Evolutionary conservation across 2,329 filamentous ascomycete species (phyloP), one percentile per base, ranked within the genome.

Genomic region (Colletotrichum tamarilloi): DNA sequence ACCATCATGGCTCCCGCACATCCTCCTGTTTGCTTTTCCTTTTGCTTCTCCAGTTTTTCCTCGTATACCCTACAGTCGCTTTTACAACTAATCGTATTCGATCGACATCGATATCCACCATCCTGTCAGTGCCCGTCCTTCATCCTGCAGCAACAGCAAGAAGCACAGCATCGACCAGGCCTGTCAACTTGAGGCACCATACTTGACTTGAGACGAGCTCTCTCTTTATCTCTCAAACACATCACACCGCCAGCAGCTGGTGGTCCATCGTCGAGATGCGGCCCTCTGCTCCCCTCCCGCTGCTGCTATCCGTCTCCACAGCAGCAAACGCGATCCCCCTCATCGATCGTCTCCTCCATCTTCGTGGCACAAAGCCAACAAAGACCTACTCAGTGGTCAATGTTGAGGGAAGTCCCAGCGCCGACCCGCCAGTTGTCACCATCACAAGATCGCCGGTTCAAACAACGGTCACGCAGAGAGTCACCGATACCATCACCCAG

Each of bases 371-470:
- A 57, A 74, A 56, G 53, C 66, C 71, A 26, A 68, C 55, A 32
- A 72, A 69, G 67, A 60, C 38, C 26, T 85, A 85, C 62, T 83
- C 82, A 3, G 81, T 85, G 35, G 82, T 85, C 52, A 77, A 71
- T 42, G 77, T 75, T 22, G 76, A 77, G 26, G 77, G 77, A 42
- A 76, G 68, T 55, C 76, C 74, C 67, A 74, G 77, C 72, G 71
- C 75, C 42, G 74, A 64, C 26, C 62, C 74, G 9, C 30, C 77
- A 8, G 79, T 79, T 8, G 59, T 82, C 30, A 79, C 78, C 11
- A 79, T 83, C 5, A 79, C 80, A n/a, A 75, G 75, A 66, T 62
- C 68, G 9, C 77, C 79, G 4, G 76, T 72, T 16, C 75, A 77
- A 26, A 76, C 74, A 38, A 81, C 80, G 11, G 72, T 82, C 53